Evolutionary conservation across 441 rosid species (phyloP).

Genomic region (Pelargonium exstipulatum): DNA sequence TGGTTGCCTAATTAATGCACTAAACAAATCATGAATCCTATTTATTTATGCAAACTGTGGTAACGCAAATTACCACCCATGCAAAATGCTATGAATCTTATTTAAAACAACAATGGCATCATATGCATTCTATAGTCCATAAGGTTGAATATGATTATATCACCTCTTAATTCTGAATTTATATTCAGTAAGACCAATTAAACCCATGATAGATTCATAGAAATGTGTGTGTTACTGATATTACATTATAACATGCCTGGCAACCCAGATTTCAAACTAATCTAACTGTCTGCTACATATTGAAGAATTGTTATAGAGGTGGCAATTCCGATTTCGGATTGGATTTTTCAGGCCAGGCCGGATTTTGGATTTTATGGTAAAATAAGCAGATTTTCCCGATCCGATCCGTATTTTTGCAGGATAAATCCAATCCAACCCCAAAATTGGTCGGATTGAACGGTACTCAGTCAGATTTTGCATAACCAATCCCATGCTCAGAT

Average conservation of each 20-base stretch:
- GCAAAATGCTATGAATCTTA: background rate
- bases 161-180: background rate
- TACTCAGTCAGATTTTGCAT: background rate
- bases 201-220: background rate
- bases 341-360: too few species aligned
- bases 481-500: background rate
- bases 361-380: too few species aligned
- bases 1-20: background rate
- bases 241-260: background rate
- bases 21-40: background rate
- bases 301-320: background rate
- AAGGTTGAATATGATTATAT: background rate
- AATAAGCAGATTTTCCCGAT: too few species aligned
- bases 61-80: background rate
- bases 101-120: background rate
- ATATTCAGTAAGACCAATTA: background rate
- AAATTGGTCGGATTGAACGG: too few species aligned
- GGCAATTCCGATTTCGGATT: too few species aligned
- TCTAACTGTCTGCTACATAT: background rate
- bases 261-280: background rate
- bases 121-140: background rate
- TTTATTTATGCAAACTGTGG: background rate
- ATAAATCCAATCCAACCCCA: too few species aligned
- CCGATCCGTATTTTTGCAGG: too few species aligned
- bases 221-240: background rate